Conservation (phyloP, 306 rosid genomes). For the Acacia crassicarpa region DNA sequence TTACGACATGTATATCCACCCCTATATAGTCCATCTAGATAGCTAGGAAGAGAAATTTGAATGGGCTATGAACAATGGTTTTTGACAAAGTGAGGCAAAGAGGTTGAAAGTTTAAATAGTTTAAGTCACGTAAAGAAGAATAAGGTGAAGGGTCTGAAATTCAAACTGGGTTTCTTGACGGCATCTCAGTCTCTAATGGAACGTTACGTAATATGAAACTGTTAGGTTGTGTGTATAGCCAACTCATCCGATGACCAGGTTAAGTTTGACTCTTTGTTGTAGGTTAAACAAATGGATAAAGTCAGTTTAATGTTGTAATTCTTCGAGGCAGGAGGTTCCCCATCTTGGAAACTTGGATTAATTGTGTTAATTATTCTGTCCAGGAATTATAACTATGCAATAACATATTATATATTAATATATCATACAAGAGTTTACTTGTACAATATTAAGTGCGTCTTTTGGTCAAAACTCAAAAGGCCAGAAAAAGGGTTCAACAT, state of each 20-base stretch:
- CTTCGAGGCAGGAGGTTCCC: slow-evolving; percentile 36
- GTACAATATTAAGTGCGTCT: neutral
- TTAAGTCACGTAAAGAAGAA: neutral
- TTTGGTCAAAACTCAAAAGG: neutral
- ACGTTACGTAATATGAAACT: neutral
- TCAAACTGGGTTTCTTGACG: slow-evolving; percentile 29
- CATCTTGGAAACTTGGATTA: neutral
- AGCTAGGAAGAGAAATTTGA: neutral
- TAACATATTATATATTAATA: too few relatives aligned
- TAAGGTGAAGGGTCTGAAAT: slow-evolving; percentile 13
- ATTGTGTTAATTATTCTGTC: neutral
- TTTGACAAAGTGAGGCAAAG: neutral
- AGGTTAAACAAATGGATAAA: slow-evolving; percentile 8
- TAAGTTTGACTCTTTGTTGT: slow-evolving; percentile 16
- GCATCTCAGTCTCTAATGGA: neutral
- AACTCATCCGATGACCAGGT: slow-evolving; percentile 1
- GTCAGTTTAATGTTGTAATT: slow-evolving; percentile 30
- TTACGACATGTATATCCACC: neutral
- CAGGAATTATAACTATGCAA: too few relatives aligned
- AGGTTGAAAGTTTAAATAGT: neutral
- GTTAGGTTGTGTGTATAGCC: neutral
- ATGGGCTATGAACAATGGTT: neutral
- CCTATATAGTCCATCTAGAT: neutral
- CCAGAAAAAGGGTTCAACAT: neutral
- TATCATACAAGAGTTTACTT: too few relatives aligned